Conservation (phyloP, 2,329 filamentous ascomycete species). For the Pseudogymnoascus sp. region DNA sequence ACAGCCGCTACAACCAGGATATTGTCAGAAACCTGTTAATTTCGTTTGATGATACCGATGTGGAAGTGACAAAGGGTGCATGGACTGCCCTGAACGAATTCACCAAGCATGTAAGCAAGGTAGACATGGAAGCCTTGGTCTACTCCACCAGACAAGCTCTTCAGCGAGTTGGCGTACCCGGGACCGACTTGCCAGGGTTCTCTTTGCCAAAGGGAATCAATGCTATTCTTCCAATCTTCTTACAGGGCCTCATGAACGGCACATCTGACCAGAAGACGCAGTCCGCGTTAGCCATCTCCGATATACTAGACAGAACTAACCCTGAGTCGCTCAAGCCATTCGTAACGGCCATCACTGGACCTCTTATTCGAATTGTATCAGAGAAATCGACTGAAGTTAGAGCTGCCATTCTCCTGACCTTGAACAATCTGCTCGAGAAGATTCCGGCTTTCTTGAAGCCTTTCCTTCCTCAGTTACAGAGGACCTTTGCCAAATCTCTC, state of each 20-base stretch:
- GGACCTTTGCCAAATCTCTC: conserved; percentile 92
- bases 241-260: conserved; percentile 97
- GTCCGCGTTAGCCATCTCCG: conserved; percentile 85
- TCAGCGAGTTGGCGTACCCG: conserved; percentile 79
- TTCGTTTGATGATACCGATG: conserved; percentile 82
- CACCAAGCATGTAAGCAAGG: conserved; percentile 83
- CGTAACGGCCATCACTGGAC: conserved; percentile 94
- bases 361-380: conserved; percentile 93
- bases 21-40: conserved; percentile 84
- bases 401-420: conserved; percentile 82
- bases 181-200: conserved; percentile 80
- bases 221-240: conserved; percentile 89
- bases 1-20: conserved; percentile 92
- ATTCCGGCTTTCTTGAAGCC: conserved; percentile 93
- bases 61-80: conserved; percentile 75
- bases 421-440: conserved; percentile 94
- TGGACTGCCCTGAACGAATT: conserved; percentile 83
- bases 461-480: conserved; percentile 91
- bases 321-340: conserved; percentile 84
- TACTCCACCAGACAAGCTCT: conserved; percentile 78
- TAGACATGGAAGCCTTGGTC: conserved; percentile 94
- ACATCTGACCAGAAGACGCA: conserved; percentile 85
- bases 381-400: conserved; percentile 95
- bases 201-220: conserved; percentile 91
- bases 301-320: conserved; percentile 88